phyloP scores from a whole-genome alignment of 202 grass and related monocot genomes.

The Zoysia matrella region DNA sequence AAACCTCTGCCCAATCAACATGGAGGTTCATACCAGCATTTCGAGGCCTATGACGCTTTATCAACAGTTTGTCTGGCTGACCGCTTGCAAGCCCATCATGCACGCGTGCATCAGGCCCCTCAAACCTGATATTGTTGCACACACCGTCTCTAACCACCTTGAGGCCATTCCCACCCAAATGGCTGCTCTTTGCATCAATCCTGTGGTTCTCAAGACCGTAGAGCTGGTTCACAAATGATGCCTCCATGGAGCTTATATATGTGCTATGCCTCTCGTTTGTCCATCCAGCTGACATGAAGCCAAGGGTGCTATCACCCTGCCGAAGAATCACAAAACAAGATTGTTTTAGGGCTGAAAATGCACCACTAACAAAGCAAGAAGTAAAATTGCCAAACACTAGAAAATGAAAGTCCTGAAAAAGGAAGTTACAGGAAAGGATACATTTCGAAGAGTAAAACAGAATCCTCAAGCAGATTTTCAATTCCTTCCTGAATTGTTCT shows the following conservation, averaged over 20 bases:
- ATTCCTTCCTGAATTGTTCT: too few species aligned
- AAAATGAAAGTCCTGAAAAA: background rate
- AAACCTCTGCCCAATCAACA: constrained; percentile 7
- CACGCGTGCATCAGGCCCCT: background rate
- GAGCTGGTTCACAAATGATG: constrained; percentile 72
- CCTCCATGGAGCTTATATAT: constrained; percentile 85
- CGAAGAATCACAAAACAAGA: constrained; percentile 19
- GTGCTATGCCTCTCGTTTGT: constrained; percentile 76
- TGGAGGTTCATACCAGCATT: background rate
- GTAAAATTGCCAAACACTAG: background rate
- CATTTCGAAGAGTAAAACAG: too few species aligned
- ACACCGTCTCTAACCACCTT: constrained; percentile 33
- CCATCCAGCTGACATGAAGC: constrained; percentile 57
- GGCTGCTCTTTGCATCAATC: background rate
- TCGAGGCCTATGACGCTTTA: constrained; percentile 44
- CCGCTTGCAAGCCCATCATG: background rate
- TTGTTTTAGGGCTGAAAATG: background rate
- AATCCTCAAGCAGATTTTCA: too few species aligned
- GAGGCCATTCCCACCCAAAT: constrained; percentile 9
- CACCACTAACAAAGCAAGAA: background rate
- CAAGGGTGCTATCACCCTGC: constrained; percentile 39
- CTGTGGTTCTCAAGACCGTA: constrained; percentile 25
- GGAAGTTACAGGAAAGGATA: too few species aligned
- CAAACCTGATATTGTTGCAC: constrained; percentile 11
- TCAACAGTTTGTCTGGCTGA: constrained; percentile 50